Conservation (phyloP, 495 filamentous ascomycete species). For the Podospora sp. region DNA sequence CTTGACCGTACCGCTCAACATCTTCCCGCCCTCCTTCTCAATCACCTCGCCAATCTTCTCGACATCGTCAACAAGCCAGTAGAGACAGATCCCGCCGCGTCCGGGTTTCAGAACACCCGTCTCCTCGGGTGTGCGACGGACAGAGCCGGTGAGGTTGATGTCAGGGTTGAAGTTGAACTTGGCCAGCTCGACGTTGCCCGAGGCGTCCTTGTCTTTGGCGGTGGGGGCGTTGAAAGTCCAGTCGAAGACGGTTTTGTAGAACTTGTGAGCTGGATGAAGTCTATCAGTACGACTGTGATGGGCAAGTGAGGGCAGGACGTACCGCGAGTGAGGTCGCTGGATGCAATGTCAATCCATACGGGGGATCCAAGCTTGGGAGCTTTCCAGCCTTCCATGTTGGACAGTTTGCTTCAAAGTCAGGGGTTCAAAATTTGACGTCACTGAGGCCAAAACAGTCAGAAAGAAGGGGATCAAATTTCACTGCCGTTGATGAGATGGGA, state of each 20-base stretch:
- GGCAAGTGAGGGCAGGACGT: background rate
- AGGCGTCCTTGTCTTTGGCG: background rate
- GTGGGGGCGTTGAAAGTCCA: conserved; percentile 19
- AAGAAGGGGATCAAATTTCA: background rate
- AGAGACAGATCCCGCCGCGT: conserved; percentile 20
- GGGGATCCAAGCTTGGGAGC: conserved; percentile 21
- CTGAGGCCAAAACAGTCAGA: background rate
- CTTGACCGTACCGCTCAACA: conserved; percentile 14
- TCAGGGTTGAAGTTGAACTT: conserved; percentile 25
- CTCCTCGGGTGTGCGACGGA: background rate
- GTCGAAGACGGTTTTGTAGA: conserved; percentile 30
- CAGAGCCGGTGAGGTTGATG: conserved; percentile 20
- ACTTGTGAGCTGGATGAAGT: conserved; percentile 17
- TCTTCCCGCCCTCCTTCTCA: conserved; percentile 22
- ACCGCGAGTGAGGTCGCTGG: conserved; percentile 20
- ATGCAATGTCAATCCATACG: conserved; percentile 20
- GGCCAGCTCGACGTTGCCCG: conserved; percentile 1
- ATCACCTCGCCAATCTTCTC: conserved; percentile 16
- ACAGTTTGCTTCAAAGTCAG: background rate
- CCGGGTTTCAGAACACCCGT: conserved; percentile 10
- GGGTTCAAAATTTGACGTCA: background rate
- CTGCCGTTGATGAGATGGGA: background rate
- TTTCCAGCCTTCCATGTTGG: conserved; percentile 16
- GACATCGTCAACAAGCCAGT: conserved; percentile 27
- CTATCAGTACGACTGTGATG: background rate